Conservation (phyloP, 257 asterid species). For the Solanum gracilifrons region DNA sequence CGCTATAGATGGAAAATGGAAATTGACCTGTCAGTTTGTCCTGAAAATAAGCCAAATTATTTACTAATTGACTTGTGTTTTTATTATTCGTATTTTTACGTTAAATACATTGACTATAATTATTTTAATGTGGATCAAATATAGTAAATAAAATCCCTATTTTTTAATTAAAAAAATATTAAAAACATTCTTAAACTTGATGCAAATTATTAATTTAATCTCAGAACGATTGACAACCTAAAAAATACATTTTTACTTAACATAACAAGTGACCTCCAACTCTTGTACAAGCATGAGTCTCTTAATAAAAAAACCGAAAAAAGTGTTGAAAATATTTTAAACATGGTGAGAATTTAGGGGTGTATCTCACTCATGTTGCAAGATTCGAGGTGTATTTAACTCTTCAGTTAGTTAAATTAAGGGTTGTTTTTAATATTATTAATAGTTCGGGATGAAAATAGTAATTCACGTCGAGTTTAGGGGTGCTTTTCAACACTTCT, state of each 20-base stretch:
- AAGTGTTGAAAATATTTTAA: too few relatives aligned
- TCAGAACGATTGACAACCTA: rapidly evolving
- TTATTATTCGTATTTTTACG: not conserved
- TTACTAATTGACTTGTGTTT: not conserved
- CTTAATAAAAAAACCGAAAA: rapidly evolving
- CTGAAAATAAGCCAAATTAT: not conserved
- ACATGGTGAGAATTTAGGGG: not conserved
- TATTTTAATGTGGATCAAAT: too few relatives aligned
- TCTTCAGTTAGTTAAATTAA: not conserved
- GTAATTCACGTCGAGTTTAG: too few relatives aligned
- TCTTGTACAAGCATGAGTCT: too few relatives aligned
- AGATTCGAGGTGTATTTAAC: not conserved
- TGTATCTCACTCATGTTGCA: not conserved
- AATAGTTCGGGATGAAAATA: too few relatives aligned
- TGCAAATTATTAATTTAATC: too few relatives aligned
- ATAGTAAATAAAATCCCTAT: too few relatives aligned
- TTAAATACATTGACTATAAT: not conserved
- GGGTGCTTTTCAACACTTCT: not conserved
- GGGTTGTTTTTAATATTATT: too few relatives aligned
- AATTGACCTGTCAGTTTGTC: not conserved
- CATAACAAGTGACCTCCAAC: not conserved
- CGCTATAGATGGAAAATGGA: not conserved
- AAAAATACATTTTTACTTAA: too few relatives aligned
- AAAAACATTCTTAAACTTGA: too few relatives aligned
- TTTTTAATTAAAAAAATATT: too few relatives aligned